Evolutionary conservation across 148 eudicot genomes (phyloP).

Genomic region (Chenopodium formosanum): DNA sequence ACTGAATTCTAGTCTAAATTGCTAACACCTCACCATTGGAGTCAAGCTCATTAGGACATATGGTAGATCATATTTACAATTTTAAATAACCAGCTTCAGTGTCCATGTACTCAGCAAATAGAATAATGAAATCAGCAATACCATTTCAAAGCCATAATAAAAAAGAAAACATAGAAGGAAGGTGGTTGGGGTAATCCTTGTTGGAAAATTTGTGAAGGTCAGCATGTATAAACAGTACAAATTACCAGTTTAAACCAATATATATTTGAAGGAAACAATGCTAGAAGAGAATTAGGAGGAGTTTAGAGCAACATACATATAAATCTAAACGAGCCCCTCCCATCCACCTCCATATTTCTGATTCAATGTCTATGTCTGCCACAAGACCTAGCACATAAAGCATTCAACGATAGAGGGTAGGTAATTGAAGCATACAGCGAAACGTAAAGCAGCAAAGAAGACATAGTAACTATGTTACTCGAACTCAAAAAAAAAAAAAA

Average conservation of each 20-base stretch:
- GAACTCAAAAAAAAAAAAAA: background rate
- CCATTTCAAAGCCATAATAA: background rate
- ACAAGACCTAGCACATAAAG: constrained; percentile 59
- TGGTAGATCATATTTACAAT: background rate
- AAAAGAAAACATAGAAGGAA: background rate
- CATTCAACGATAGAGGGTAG: constrained; percentile 13
- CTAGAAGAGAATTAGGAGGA: background rate
- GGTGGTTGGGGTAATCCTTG: background rate
- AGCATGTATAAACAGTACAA: background rate
- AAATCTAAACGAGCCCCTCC: constrained; percentile 86
- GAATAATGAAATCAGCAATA: background rate
- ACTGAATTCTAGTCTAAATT: background rate
- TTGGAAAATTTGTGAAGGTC: background rate
- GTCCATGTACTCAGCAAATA: background rate
- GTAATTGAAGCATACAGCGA: background rate
- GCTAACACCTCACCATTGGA: background rate
- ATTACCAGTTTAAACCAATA: background rate
- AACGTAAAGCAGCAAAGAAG: background rate
- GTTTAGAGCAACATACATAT: constrained; percentile 53
- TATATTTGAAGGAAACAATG: background rate
- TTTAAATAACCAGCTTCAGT: background rate
- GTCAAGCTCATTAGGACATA: background rate
- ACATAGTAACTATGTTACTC: background rate
- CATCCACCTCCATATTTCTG: constrained; percentile 98
- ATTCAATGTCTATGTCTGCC: constrained; percentile 94